Evolutionary conservation across 352 stramenopile genomes (phyloP), one percentile per base, ranked within the genome.

Genomic region (Globisporangium lucens): DNA sequence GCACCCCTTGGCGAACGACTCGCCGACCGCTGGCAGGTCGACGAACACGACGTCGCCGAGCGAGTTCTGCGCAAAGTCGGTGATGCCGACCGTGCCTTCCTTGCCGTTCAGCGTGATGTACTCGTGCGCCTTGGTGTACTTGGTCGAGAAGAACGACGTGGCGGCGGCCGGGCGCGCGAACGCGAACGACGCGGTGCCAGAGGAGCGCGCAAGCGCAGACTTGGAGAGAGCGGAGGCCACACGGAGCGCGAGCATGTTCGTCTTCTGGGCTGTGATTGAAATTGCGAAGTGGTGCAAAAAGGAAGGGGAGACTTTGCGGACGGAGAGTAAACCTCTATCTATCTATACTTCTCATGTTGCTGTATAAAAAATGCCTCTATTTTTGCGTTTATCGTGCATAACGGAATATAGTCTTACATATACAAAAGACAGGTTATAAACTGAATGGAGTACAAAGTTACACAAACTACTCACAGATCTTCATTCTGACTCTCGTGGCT

Each of bases 1-100:
- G 71, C 68, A 98, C 81, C 93, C 95, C 73, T 98, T 98, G 29
- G 90, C 77, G 72, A 99, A 98, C 63, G 91, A 82, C 67, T 98
- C 90, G 46, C 94, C 98, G 46, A 98, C 83, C 15, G 91, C 77
- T 27, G 97, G 97, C 65, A 99, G 82, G 69, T 99, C 97, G 12
- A 99, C 97, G 79, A 97, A 99, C 51, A 99, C 97, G 63, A 97
- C 85, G 76, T 99, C 97, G 52, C 98, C 98, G 51, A 99, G 83
- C 70, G 92, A 96, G 75, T 98, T 95, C 77, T 98, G 93, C 29
- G 98, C 98, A 79, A 98, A 99, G 76, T 98, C 94, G 55, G 97
- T 99, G 83, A 99, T 99, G 73, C 98, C 98, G 72, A 99, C 80
- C 30, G 87, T 98, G 69, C 81, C 92, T 65, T 87, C 73, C 67